These are phyloP conservation scores for Ogataea pignaliae DNA, from an alignment of 805 yeast genomes.

Conservation along the genomic window DNA sequence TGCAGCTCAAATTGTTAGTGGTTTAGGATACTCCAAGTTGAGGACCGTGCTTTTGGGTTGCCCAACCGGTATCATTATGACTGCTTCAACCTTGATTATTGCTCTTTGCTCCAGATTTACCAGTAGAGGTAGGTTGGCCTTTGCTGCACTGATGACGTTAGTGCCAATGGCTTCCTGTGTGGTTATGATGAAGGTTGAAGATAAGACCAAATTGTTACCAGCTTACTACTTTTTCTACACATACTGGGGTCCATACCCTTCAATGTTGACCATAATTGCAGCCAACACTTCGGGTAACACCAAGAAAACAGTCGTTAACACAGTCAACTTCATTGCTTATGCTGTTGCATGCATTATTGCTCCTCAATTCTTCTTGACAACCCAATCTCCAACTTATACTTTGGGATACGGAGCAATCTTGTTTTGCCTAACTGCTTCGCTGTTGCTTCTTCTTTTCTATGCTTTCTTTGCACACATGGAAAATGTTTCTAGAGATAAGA, in stretches of 20 bases:
- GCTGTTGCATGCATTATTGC: slow-evolving; percentile 46
- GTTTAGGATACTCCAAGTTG: slow-evolving; percentile 24
- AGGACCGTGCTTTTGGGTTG: slow-evolving; percentile 16
- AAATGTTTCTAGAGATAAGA: slow-evolving; percentile 21
- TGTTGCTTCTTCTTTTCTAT: slow-evolving; percentile 3
- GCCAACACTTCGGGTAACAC: slow-evolving; percentile 46
- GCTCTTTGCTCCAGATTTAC: slow-evolving; percentile 17
- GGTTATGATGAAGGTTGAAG: slow-evolving; percentile 14
- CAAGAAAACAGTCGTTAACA: slow-evolving; percentile 43
- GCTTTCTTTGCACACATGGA: slow-evolving; percentile 6
- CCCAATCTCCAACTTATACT: slow-evolving; percentile 41
- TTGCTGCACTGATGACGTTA: slow-evolving; percentile 8
- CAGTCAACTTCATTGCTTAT: slow-evolving; percentile 30
- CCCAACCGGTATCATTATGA: slow-evolving; percentile 20
- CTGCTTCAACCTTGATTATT: slow-evolving; percentile 17
- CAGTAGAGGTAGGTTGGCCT: slow-evolving; percentile 12
- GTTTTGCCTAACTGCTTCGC: slow-evolving; percentile 6
- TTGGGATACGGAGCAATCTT: slow-evolving; percentile 23
- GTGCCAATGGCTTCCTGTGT: slow-evolving; percentile 15
- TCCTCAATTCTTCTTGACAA: slow-evolving; percentile 48
- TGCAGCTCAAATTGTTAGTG: slow-evolving; percentile 28
- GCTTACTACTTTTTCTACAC: slow-evolving; percentile 27
- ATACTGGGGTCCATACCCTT: slow-evolving; percentile 18
- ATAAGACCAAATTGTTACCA: slow-evolving; percentile 31
- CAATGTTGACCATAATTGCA: slow-evolving; percentile 27